Conservation (phyloP, 352 stramenopile genomes). For the Thraustotheca clavata region DNA sequence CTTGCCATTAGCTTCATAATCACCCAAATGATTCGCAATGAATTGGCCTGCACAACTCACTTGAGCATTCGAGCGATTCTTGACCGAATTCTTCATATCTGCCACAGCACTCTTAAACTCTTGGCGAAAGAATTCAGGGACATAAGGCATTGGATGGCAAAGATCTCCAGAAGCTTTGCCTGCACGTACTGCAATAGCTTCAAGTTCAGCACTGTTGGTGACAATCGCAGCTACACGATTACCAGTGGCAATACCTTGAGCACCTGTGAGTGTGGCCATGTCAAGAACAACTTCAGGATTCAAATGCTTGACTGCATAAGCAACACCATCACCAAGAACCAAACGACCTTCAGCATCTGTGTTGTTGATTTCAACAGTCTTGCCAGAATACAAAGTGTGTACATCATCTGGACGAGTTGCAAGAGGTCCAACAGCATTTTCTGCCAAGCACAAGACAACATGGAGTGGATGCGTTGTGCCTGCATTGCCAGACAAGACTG, state of each 20-base stretch:
- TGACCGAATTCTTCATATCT: slow-evolving; percentile 97
- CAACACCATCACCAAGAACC: slow-evolving; percentile 91
- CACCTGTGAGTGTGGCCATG: slow-evolving; percentile 94
- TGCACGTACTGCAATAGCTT: slow-evolving; percentile 63
- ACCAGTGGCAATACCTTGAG: slow-evolving; percentile 89
- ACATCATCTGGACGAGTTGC: slow-evolving; percentile 92
- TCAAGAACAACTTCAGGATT: slow-evolving; percentile 89
- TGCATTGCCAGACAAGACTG: slow-evolving; percentile 83
- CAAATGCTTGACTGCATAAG: slow-evolving; percentile 89
- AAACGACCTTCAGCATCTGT: slow-evolving; percentile 93
- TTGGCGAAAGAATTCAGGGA: slow-evolving; percentile 86
- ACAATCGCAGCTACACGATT: slow-evolving; percentile 89
- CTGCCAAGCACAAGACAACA: slow-evolving; percentile 87
- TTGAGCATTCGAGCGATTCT: slow-evolving; percentile 88
- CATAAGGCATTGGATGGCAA: slow-evolving; percentile 88
- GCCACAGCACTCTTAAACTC: slow-evolving; percentile 91
- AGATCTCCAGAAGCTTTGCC: slow-evolving; percentile 88
- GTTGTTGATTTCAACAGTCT: slow-evolving; percentile 97
- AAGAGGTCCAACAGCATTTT: slow-evolving; percentile 89
- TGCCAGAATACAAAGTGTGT: slow-evolving; percentile 89
- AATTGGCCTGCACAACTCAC: slow-evolving; percentile 93
- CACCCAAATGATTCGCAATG: slow-evolving; percentile 89
- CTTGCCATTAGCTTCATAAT: slow-evolving; percentile 61
- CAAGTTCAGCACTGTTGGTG: slow-evolving; percentile 84
- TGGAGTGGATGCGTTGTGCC: slow-evolving; percentile 79